phyloP scores from a whole-genome alignment of 2,329 filamentous ascomycete genomes.

The Colletotrichum salicis region DNA sequence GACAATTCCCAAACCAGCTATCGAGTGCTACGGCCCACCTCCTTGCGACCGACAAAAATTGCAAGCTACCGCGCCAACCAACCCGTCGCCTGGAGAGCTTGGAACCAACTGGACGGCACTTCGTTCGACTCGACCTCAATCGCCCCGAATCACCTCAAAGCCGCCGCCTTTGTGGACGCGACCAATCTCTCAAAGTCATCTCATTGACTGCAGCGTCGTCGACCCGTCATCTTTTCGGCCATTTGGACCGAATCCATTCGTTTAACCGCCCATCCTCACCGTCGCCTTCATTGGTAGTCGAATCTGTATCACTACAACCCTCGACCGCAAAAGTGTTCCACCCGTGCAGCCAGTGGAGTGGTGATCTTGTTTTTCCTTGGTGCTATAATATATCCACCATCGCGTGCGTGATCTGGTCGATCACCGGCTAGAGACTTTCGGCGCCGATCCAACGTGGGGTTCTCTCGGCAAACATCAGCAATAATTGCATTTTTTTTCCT shows the following conservation, averaged over 20 bases:
- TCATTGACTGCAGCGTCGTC: neutral
- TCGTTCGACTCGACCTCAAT: neutral
- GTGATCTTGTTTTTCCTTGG: slow-evolving; percentile 31
- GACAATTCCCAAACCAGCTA: neutral
- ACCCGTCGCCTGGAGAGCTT: neutral
- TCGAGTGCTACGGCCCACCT: neutral
- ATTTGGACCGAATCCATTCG: slow-evolving; percentile 22
- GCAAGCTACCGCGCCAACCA: neutral
- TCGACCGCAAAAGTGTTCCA: neutral
- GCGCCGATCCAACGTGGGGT: slow-evolving; percentile 35
- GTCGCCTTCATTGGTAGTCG: slow-evolving; percentile 7
- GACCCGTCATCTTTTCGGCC: neutral
- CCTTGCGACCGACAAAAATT: neutral
- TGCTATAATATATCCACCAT: slow-evolving; percentile 27
- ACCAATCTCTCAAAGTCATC: neutral
- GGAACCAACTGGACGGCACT: neutral
- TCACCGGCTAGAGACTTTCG: slow-evolving; percentile 22
- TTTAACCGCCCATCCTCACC: slow-evolving; percentile 10
- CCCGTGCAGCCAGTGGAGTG: slow-evolving; percentile 12
- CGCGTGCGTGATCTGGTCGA: slow-evolving; percentile 31
- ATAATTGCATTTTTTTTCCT: neutral
- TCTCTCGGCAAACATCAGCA: slow-evolving; percentile 3
- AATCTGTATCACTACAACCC: neutral
- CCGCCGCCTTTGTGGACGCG: neutral
- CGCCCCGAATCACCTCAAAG: neutral